Base-by-base conservation (phyloP, 257 asterid genomes). In the Mentha longifolia region DNA sequence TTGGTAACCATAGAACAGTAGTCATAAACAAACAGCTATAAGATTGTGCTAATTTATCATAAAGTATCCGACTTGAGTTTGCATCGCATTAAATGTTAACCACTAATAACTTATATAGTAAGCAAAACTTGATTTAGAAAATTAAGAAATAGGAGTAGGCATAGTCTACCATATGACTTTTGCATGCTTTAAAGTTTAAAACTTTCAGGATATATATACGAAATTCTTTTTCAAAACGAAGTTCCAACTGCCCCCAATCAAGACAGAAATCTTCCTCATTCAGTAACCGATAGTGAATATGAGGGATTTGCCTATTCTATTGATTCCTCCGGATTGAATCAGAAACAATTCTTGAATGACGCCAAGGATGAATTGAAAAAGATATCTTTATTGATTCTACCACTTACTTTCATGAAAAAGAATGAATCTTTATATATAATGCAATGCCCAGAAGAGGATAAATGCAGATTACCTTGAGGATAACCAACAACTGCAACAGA, bases 401-500 rank as follows among this genome's bases (percentile, higher is more conserved):
- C 39, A 5, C 8, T 9, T 35, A 6, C 5, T 35, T 35, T 35
- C 39, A 35, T 35, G 39, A 35, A 35, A 22, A 35, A 35, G 7
- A 35, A 35, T 7, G 39, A 35, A 35, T 35, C 39, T 35, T 35
- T 35, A 30, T 43, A 20, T 50, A 60, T 12, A 42, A 46, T 65
- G 64, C 45, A 68, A 49, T 76, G 84, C 89, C 92, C 79, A 81
- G 85, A 75, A 88, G 81, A 76, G 71, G 41, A 65, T 19, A 50
- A 37, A 52, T 12, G 64, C 68, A 76, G 39, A 70, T 76, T 87
- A 90, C 98, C 98, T 89, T 93, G 98, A 74, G 98, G 97, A 82
- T 91, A 94, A 78, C 99, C 97, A 70, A 94, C 97, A 69, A 94
- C 97, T 50, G 97, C 89, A 65, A 94, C 97, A 71, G 97, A 97